A percentile compares a stretch with the other conserved stretches of the same genome.
Conservation (phyloP, 495 filamentous ascomycete species). For the Trichoderma asperelloides region DNA sequence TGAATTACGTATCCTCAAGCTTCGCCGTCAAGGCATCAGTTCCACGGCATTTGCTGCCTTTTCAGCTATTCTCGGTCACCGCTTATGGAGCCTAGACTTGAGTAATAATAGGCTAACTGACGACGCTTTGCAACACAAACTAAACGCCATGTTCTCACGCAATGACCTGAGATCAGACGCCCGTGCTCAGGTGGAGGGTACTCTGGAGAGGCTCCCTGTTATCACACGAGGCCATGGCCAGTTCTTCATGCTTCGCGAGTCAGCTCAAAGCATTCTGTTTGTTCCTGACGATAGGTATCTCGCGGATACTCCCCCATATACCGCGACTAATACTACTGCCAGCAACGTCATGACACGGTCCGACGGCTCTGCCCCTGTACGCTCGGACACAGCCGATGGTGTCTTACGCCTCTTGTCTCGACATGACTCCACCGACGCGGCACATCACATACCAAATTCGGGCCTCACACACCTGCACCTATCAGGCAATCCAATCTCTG, state of each 20-base stretch:
- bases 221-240: slow-evolving; percentile 18
- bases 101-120: slow-evolving; percentile 34
- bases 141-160: slow-evolving; percentile 17
- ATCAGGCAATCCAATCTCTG: slow-evolving; percentile 28
- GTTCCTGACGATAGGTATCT: background rate
- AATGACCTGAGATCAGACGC: slow-evolving; percentile 17
- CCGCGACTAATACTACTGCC: no score
- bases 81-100: slow-evolving; percentile 39
- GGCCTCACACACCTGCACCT: slow-evolving; percentile 38
- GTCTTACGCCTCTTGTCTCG: slow-evolving; percentile 23
- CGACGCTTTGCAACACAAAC: slow-evolving; percentile 19
- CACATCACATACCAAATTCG: slow-evolving; percentile 16
- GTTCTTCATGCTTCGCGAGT: slow-evolving; percentile 31
- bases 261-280: slow-evolving; percentile 19
- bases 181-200: slow-evolving; percentile 28
- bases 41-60: slow-evolving; percentile 21
- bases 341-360: slow-evolving; percentile 17
- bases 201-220: background rate
- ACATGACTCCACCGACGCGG: background rate
- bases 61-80: slow-evolving; percentile 21
- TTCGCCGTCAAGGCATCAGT: slow-evolving; percentile 27
- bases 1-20: slow-evolving; percentile 33
- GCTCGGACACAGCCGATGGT: slow-evolving; percentile 23
- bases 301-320: background rate
- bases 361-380: slow-evolving; percentile 22